phyloP scores from a whole-genome alignment of 176 grass and related monocot species.

The Carex kokanica region DNA sequence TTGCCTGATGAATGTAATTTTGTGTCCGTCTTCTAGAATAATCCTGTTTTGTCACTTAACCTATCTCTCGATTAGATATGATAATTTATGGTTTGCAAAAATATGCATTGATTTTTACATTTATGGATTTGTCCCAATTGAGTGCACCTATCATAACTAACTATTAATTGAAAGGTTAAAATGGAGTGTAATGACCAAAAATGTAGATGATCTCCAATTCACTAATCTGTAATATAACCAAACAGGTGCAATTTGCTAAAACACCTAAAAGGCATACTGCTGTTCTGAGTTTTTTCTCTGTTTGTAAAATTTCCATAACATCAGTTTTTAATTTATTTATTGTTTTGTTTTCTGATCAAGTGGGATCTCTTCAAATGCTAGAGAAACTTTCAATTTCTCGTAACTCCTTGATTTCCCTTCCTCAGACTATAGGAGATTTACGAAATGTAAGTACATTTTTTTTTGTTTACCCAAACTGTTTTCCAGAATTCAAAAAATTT shows the following conservation, averaged over 20 bases:
- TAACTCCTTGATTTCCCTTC: conserved; percentile 69
- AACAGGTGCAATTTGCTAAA: not conserved
- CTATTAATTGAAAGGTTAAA: not conserved
- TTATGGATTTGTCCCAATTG: not conserved
- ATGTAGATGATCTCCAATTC: not conserved
- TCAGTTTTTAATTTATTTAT: conserved; percentile 22
- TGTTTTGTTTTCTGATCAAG: conserved; percentile 41
- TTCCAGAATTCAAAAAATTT: not conserved
- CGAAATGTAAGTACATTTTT: conserved; percentile 58
- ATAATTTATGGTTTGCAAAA: not conserved
- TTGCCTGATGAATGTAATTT: conserved; percentile 92
- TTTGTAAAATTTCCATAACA: not conserved
- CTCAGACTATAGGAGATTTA: conserved; percentile 73
- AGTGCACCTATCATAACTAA: not conserved
- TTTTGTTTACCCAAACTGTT: not conserved
- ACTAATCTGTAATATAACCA: not conserved
- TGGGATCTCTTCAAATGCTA: conserved; percentile 82
- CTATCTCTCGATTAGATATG: not conserved
- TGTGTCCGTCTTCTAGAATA: not conserved
- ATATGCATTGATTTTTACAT: not conserved
- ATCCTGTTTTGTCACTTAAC: not conserved
- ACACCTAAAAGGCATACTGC: not conserved
- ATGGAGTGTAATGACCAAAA: not conserved
- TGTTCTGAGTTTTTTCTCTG: not conserved
- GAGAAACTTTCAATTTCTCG: conserved; percentile 67